phyloP scores from a whole-genome alignment of 2,329 filamentous ascomycete genomes.

The Sporothrix sp. region DNA sequence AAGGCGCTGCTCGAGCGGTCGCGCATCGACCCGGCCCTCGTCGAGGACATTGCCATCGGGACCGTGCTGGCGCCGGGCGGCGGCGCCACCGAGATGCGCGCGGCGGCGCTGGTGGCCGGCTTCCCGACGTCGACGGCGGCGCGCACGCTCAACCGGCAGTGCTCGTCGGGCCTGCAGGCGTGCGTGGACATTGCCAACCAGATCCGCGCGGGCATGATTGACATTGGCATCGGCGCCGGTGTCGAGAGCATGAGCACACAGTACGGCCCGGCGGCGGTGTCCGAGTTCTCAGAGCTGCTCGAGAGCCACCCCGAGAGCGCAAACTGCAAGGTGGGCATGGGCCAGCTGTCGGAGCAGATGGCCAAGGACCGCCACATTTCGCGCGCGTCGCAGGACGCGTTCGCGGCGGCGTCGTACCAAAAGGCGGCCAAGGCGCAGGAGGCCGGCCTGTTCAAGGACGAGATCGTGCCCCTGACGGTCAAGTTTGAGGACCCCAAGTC shows the following conservation, averaged over 20 bases:
- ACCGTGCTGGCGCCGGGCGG: constrained; percentile 86
- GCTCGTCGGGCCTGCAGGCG: constrained; percentile 85
- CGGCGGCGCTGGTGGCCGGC: constrained; percentile 79
- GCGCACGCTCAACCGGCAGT: constrained; percentile 85
- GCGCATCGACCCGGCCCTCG: constrained; percentile 74
- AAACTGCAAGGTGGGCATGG: constrained; percentile 98
- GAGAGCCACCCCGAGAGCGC: constrained; percentile 71
- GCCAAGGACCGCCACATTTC: constrained; percentile 70
- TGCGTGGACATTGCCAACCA: constrained; percentile 91
- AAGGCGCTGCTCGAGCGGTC: constrained; percentile 74
- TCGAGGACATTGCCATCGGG: constrained; percentile 89
- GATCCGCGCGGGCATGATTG: constrained; percentile 86
- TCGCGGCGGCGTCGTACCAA: constrained; percentile 85
- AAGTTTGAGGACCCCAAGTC: constrained; percentile 87
- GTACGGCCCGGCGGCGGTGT: constrained; percentile 81
- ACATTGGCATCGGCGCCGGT: constrained; percentile 85
- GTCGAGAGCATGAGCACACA: constrained; percentile 94
- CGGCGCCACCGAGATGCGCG: constrained; percentile 93
- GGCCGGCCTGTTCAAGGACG: constrained; percentile 81
- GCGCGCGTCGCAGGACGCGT: constrained; percentile 74
- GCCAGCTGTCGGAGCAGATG: constrained; percentile 87
- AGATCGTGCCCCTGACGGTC: constrained; percentile 79
- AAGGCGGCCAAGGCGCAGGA: constrained; percentile 82
- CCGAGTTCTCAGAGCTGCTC: constrained; percentile 85
- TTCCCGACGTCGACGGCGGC: constrained; percentile 82